Base-by-base conservation (phyloP, 371 early-diverging fungal species). In the Lichtheimia ornata region DNA sequence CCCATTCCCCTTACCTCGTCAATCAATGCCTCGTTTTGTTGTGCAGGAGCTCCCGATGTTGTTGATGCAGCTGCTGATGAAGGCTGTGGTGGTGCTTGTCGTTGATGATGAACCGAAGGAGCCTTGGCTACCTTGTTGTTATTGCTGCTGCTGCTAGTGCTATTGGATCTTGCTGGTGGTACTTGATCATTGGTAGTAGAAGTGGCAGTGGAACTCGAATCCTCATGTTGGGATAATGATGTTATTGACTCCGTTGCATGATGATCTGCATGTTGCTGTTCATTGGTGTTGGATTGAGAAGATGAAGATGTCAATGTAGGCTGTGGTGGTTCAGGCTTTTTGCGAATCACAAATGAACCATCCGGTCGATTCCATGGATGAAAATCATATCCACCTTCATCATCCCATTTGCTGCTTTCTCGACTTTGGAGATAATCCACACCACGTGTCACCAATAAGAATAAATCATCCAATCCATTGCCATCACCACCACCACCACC, bases 281-380 rank as follows among this genome's bases (percentile, higher is more conserved):
- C 35, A 35, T 35, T 35, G 2, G 6, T 35, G 35, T 49, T 49
- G 49, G 49, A 49, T 22, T 49, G 18, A 49, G 49, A 17, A 49
- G 49, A 22, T 28, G 50, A 56, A 17, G 57, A 27, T 41, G 49
- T 43, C 13, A 27, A 35, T 52, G 27, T 59, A 44, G 20, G 20
- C 27, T 47, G 47, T 15, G 47, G 47, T 22, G 22, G 22, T 11
- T 22, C 25, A 51, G 44, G 41, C 45, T 62, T 47, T 56, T 65
- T 57, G n/a, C 68, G 72, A 0, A 74, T 72, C 2, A 74, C 70
- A 72, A 77, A 77, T 11, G 78, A 77, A 24, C 74, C 71, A 41
- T 76, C 72, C 22, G 77, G 66, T 56, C 77, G 58, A 51, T 79
- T 79, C 77, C 81, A 81, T 17, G 77, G 81, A 67, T 81, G 81